Evolutionary conservation across 331 rosid species (phyloP), one percentile per base, ranked within the genome.

Genomic region (Acacia concinna): DNA sequence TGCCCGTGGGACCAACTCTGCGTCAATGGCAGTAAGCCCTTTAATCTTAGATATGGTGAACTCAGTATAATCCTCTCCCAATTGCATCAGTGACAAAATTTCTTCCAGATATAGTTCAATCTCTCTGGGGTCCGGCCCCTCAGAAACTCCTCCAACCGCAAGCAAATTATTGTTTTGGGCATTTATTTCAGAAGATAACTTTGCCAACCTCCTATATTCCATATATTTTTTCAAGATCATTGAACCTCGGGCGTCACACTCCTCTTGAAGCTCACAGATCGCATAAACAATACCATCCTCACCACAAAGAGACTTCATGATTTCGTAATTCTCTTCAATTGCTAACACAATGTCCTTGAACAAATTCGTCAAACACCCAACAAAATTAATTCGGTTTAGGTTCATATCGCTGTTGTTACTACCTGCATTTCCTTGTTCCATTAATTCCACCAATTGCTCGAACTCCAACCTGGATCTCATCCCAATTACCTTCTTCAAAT

Each of bases 221-320:
- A 95, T 88, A 69, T 91, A 95, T 84, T 93, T 95, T 87, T 91
- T 95, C 91, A 95, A 83, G 59, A 90, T 87, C 82, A 85, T 84
- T 51, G 92, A 84, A 83, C 99, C 98, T 18, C 97, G 83, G 1
- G 92, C 84, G 62, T 95, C 98, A 78, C 98, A 95, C 75, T 93
- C 99, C 91, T 93, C 99, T 60, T 95, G 99, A 63, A 95, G 98
- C 85, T 95, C 99, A 59, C 97, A 93, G 54, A 93, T 90, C 1
- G 98, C 97, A 43, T 95, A 95, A 15, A 90, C 99, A 71, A 95
- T 81, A 10, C 98, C 98, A 83, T 95, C 99, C 83, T 95, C 99
- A 3, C 97, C 98, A 51, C 99, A 95, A 17, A 95, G 87, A 76
- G 90, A 87, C 68, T 87, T 84, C 88, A 95, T 74, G 67, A 95